These are phyloP conservation scores for Claviceps purpurea DNA, from an alignment of 2,329 filamentous ascomycete species.

Conservation along the genomic window DNA sequence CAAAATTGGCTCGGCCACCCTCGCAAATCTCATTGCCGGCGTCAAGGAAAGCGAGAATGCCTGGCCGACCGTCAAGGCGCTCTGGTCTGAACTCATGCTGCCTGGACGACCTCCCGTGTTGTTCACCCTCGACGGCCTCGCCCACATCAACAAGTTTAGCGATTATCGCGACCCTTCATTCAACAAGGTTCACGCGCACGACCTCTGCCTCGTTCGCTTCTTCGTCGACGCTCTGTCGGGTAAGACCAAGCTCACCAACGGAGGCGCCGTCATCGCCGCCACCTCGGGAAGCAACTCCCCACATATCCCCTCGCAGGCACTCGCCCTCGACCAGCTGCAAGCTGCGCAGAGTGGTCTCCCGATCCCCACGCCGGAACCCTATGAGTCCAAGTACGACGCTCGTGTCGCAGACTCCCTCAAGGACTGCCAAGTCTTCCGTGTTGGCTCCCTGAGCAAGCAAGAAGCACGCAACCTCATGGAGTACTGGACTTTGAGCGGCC, in stretches of 20 bases:
- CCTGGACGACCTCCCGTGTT: slow-evolving; percentile 47
- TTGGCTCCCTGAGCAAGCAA: slow-evolving; percentile 56
- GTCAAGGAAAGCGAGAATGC: slow-evolving; percentile 64
- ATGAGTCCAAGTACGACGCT: slow-evolving; percentile 41
- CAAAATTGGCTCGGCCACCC: slow-evolving; percentile 42
- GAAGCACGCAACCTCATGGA: slow-evolving; percentile 77
- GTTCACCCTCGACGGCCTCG: slow-evolving; percentile 64
- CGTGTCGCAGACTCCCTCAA: slow-evolving; percentile 40
- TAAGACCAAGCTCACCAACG: slow-evolving; percentile 46
- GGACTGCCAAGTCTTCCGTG: slow-evolving; percentile 36
- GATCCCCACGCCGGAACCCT: slow-evolving; percentile 36
- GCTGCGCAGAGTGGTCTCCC: slow-evolving; percentile 27
- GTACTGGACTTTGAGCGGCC: slow-evolving; percentile 81
- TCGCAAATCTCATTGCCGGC: slow-evolving; percentile 57
- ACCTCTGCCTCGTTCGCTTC: slow-evolving; percentile 61
- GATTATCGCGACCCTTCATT: slow-evolving; percentile 61
- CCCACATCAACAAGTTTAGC: slow-evolving; percentile 67
- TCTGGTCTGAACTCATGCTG: slow-evolving; percentile 66
- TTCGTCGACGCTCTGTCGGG: slow-evolving; percentile 63
- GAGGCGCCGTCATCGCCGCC: slow-evolving; percentile 65
- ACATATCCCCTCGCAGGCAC: slow-evolving; percentile 50
- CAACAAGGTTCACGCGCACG: slow-evolving; percentile 71
- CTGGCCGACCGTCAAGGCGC: slow-evolving; percentile 66
- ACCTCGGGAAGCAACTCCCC: slow-evolving; percentile 61
- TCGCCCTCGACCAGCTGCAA: slow-evolving; percentile 46